phyloP scores from a whole-genome alignment of 2,329 filamentous ascomycete species.

The Colletotrichum viniferum region DNA sequence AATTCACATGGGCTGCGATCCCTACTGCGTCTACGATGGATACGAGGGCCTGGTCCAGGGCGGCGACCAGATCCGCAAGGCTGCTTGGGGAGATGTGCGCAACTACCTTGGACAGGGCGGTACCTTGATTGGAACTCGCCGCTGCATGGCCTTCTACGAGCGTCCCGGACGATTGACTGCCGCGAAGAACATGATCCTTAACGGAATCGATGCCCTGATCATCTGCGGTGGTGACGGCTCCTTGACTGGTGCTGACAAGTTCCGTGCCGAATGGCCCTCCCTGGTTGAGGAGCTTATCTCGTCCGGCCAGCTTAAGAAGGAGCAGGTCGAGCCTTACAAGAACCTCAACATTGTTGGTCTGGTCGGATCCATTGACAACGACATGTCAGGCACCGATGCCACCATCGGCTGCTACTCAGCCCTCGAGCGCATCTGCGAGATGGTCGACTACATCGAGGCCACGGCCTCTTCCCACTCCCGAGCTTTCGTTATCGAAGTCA shows the following conservation, averaged over 20 bases:
- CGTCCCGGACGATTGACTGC: conserved; percentile 81
- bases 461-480: conserved; percentile 93
- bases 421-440: conserved; percentile 89
- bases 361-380: conserved; percentile 98
- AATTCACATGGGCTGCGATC: conserved; percentile 81
- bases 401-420: conserved; percentile 98
- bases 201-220: conserved; percentile 93
- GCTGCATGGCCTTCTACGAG: conserved; percentile 92
- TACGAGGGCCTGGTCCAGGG: conserved; percentile 95
- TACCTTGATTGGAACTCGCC: conserved; percentile 92
- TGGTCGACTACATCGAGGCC: conserved; percentile 95
- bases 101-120: conserved; percentile 94
- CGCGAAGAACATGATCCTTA: conserved; percentile 91
- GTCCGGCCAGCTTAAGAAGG: conserved; percentile 70
- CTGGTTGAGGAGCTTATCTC: conserved; percentile 84
- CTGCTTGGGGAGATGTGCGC: conserved; percentile 92
- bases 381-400: conserved; percentile 94
- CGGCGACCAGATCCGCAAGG: conserved; percentile 83
- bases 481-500: conserved; percentile 97
- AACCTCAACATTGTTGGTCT: conserved; percentile 96
- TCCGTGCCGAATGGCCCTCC: conserved; percentile 89
- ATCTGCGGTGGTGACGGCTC: conserved; percentile 98
- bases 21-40: conserved; percentile 86
- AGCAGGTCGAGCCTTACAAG: conserved; percentile 77
- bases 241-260: conserved; percentile 92